Evolutionary conservation across 306 rosid species (phyloP).

Genomic region (barrel medic (Medicago truncatula)): MtrunA17r5.0-ANR NC_053046.1:18487001-18487500

Average conservation of each 20-base stretch:
- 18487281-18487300: conserved; percentile 85
- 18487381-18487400: conserved; percentile 35
- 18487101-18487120: conserved; percentile 38
- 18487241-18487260: conserved; percentile 92
- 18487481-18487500: conserved; percentile 15
- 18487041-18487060: conserved; percentile 75
- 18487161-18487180: conserved; percentile 86
- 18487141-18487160: conserved; percentile 74
- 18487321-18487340: conserved; percentile 40
- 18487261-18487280: conserved; percentile 84
- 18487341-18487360: conserved; percentile 33
- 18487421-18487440: conserved; percentile 47
- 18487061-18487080: conserved; percentile 51
- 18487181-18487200: conserved; percentile 82
- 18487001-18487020: not conserved
- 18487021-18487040: conserved; percentile 24
- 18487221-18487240: conserved; percentile 87
- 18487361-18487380: not conserved
- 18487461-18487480: conserved; percentile 41
- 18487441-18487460: conserved; percentile 34
- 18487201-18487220: conserved; percentile 94
- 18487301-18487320: conserved; percentile 78
- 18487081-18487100: conserved; percentile 28
- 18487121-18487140: conserved; percentile 52
- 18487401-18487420: conserved; percentile 24